phyloP scores from a whole-genome alignment of 1,284 basidiomycete species.

The Gymnopus androsaceus region DNA sequence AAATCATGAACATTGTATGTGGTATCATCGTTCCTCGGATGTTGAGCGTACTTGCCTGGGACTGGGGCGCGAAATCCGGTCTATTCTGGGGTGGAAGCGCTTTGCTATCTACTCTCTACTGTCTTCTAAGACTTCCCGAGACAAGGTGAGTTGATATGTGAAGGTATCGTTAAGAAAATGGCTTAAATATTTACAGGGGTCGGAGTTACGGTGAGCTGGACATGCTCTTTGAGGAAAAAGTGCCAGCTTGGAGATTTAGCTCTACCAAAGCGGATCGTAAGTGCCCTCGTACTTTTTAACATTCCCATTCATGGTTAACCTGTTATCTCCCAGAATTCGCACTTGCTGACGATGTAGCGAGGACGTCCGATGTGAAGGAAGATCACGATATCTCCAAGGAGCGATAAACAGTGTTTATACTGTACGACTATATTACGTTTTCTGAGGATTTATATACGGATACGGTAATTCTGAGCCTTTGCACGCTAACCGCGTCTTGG shows the following conservation, averaged over 20 bases:
- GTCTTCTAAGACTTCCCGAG: constrained; percentile 21
- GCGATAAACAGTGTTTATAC: no score
- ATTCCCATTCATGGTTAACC: no score
- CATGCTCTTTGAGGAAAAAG: constrained; percentile 4
- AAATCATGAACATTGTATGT: constrained; percentile 40
- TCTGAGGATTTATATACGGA: no score
- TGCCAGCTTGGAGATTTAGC: constrained; percentile 4
- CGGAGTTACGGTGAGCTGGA: constrained; percentile 8
- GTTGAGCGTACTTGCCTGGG: constrained; percentile 39
- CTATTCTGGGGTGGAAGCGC: constrained; percentile 38
- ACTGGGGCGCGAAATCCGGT: constrained; percentile 38
- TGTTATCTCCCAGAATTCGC: no score
- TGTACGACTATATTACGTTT: no score
- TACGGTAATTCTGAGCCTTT: no score
- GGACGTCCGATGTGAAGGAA: no score
- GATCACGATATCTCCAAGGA: no score
- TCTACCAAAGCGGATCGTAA: constrained; percentile 4
- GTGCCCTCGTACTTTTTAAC: no score
- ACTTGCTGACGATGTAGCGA: no score
- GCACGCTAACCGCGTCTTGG: no score
- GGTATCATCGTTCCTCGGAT: constrained; percentile 42
- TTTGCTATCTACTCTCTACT: constrained; percentile 28
- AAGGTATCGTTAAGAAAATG: no score
- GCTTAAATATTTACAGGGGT: neutral
- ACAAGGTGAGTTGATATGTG: constrained; percentile 10